These are phyloP conservation scores for Ascomycota sp. DNA, from an alignment of 2,329 filamentous ascomycete genomes.

Conservation along the genomic window DNA sequence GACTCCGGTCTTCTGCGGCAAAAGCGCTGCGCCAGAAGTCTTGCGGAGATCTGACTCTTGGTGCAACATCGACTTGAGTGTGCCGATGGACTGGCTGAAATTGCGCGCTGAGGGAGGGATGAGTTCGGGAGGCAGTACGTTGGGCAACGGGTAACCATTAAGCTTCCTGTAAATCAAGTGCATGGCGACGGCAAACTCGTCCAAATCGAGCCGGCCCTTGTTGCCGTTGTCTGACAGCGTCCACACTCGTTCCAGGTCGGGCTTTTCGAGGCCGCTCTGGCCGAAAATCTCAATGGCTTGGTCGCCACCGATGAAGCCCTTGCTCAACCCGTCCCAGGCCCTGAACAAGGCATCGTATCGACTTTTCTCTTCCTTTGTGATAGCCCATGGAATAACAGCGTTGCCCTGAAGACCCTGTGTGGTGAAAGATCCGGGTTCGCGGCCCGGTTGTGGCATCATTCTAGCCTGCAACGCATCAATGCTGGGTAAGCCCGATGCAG, in stretches of 20 bases:
- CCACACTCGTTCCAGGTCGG: slow-evolving; percentile 84
- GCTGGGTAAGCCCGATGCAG: slow-evolving; percentile 73
- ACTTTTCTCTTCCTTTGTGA: slow-evolving; percentile 96
- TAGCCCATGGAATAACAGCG: slow-evolving; percentile 92
- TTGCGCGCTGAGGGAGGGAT: slow-evolving; percentile 89
- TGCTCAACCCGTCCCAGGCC: slow-evolving; percentile 87
- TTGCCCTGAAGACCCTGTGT: slow-evolving; percentile 79
- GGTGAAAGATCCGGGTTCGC: slow-evolving; percentile 65
- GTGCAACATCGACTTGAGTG: slow-evolving; percentile 74
- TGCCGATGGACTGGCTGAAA: slow-evolving; percentile 78
- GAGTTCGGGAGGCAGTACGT: slow-evolving; percentile 71
- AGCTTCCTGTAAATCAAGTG: slow-evolving; percentile 95
- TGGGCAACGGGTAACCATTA: slow-evolving; percentile 85
- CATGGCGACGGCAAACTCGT: slow-evolving; percentile 97
- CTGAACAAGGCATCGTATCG: slow-evolving; percentile 90
- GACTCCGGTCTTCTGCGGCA: slow-evolving; percentile 93
- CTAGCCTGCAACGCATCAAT: slow-evolving; percentile 81
- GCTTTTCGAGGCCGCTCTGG: slow-evolving; percentile 80
- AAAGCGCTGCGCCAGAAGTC: slow-evolving; percentile 68
- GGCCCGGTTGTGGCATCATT: slow-evolving; percentile 93
- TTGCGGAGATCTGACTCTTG: slow-evolving; percentile 82
- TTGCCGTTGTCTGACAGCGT: slow-evolving; percentile 86
- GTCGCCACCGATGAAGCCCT: slow-evolving; percentile 78
- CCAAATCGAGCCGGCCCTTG: slow-evolving; percentile 80
- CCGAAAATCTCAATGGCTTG: slow-evolving; percentile 95